Base-by-base conservation (phyloP, 2,329 filamentous ascomycete species). In the Fusarium transvaalense region DNA sequence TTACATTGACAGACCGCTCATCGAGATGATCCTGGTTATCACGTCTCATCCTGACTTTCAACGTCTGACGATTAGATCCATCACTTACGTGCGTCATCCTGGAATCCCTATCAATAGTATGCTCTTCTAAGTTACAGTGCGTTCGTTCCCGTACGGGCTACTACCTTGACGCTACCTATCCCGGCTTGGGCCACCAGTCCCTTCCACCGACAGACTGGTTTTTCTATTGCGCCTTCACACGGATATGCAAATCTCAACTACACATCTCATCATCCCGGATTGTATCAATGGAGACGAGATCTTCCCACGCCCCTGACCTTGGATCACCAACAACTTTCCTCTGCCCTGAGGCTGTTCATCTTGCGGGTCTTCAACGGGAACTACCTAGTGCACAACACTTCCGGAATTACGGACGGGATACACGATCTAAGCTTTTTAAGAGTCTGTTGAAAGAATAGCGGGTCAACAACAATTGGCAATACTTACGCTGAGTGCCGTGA, bases 271-370 rank as follows among this genome's bases (percentile, higher is more conserved):
- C 52, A 65, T 62, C 69, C 66, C 61, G 58, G 53, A 59, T 66
- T 62, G 56, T 55, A 59, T 46, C 52, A 39, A 68, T 64, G 57
- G 65, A 45, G 65, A 60, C 56, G 45, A 67, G 72, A 73, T 74
- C 72, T 66, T 64, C 45, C 57, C 47, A 47, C 48, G 55, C 50
- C 38, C 51, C 50, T 56, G 48, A 50, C 23, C 34, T 38, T 29
- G 34, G 47, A 50, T 50, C 25, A 50, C 32, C 23, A 19, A 45
- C 17, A 29, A 50, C 47, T 69, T 37, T 57, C 39, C 32, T 51
- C 25, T 50, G 34, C 51, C 55, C 56, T 46, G 45, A 42, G 19
- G 41, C 39, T 53, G 45, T 43, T 48, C 38, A 53, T 43, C 15
- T 34, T 21, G 45, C 32, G 31, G 50, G 38, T 39, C 43, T 59